Evolutionary conservation across 176 grass and related monocot genomes (phyloP), one percentile per base, ranked within the genome.

Genomic region (Zoysia pacifica): DNA sequence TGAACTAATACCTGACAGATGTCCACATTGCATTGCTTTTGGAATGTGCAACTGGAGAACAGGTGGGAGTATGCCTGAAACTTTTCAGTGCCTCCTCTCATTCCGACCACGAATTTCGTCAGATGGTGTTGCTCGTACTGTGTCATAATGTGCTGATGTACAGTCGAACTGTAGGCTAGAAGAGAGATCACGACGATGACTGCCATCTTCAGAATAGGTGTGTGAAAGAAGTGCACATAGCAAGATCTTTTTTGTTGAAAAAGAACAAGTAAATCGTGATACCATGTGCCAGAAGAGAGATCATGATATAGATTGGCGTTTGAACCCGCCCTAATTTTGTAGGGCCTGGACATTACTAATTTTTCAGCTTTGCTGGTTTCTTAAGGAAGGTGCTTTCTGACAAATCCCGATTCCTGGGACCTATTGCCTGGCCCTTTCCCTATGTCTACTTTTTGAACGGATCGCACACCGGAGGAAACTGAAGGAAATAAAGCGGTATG

Each of bases 341-440:
- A 52, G 82, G 78, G 44, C 87, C 78, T 48, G 62, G n/a, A 18
- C 58, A 76, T 77, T 45, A 72, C 28, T 28, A n/a, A 2, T 0
- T 62, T 36, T 75, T 62, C 18, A 4, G 3, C 82, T 81, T 89
- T 85, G 87, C 82, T 67, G 82, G 5, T 85, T 77, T 81, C 59
- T 79, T 5, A 89, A 85, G 87, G 59, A 85, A 85, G 77, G 77
- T 70, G 75, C 82, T 18, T 71, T 48, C 13, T 81, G 82, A 81
- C 81, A 48, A n/a, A 3, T 2, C 58, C 87, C 0, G 87, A 72
- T 72, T 85, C 87, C 87, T 77, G 78, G 82, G 82, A 81, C 87
- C 66, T 81, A 6, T 28, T 28, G 72, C 3, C 37, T 0, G 28
- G 68, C 20, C 52, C 87, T 89, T 81, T 81, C 87, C 60, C 20